Evolutionary conservation across 139 green algal genomes (phyloP).

Genomic region (Coelastrella sp.): DNA sequence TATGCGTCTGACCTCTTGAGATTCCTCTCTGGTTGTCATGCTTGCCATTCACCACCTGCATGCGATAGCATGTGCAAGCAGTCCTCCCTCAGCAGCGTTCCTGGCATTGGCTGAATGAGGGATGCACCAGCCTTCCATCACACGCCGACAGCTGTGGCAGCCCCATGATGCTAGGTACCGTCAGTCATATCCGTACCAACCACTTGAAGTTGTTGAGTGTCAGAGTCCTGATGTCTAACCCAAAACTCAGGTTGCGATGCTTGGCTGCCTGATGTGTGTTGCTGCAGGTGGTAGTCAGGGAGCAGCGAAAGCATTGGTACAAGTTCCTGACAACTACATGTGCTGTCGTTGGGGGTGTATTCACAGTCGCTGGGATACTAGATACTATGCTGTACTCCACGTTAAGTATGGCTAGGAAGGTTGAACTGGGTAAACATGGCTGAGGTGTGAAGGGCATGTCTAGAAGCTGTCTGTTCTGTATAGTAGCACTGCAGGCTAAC

Average conservation of each 20-base stretch:
- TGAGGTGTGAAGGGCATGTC: background rate
- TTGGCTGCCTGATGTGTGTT: background rate
- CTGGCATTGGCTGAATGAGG: background rate
- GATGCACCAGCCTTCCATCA: background rate
- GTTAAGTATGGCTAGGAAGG: constrained; percentile 74
- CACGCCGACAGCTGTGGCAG: background rate
- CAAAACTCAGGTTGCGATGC: background rate
- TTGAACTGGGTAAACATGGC: constrained; percentile 78
- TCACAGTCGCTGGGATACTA: constrained; percentile 91
- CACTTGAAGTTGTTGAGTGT: too few species aligned
- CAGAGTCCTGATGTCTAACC: background rate
- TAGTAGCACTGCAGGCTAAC: background rate
- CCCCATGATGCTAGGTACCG: background rate
- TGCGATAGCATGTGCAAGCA: too few species aligned
- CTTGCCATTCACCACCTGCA: background rate
- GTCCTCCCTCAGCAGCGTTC: background rate
- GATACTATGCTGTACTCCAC: constrained; percentile 80
- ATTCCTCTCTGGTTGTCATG: background rate
- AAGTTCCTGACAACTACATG: constrained; percentile 91
- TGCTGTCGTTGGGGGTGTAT: constrained; percentile 80
- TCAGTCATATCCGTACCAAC: background rate
- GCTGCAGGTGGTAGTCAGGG: constrained; percentile 70
- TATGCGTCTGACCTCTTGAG: too few species aligned
- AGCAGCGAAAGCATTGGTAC: constrained; percentile 74
- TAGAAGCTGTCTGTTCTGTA: background rate